Conservation (phyloP, 768 basidiomycete species). For the Dendrothele bispora region DNA sequence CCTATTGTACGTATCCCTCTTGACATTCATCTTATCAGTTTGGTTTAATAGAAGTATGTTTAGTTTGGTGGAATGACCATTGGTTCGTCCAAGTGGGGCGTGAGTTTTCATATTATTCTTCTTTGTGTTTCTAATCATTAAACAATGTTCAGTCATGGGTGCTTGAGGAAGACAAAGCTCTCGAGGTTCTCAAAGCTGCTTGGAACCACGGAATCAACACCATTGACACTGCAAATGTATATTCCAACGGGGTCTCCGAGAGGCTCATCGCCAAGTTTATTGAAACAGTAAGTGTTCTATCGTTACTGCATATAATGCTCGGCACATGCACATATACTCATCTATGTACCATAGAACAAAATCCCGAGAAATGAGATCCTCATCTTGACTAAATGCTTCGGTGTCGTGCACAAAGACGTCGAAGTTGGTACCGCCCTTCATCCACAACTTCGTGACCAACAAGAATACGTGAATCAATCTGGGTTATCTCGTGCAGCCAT, state of each 20-base stretch:
- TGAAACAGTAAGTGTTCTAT: constrained; percentile 31
- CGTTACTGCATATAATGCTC: constrained; percentile 1
- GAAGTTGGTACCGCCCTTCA: not conserved
- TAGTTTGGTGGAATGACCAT: constrained; percentile 26
- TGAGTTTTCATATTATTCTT: constrained; percentile 11
- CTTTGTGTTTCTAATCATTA: not conserved
- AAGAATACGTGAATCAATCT: constrained; percentile 19
- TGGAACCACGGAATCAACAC: constrained; percentile 38
- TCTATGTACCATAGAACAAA: constrained; percentile 19
- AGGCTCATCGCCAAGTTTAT: constrained; percentile 41
- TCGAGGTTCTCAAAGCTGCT: constrained; percentile 47
- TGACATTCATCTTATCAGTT: not conserved
- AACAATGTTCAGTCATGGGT: constrained; percentile 43
- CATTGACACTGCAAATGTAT: constrained; percentile 37
- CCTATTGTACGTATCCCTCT: not conserved
- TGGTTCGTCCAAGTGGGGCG: constrained; percentile 17
- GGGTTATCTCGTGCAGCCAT: constrained; percentile 23
- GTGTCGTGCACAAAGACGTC: constrained; percentile 8
- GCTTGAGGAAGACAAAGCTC: constrained; percentile 41
- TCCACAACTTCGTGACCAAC: constrained; percentile 4
- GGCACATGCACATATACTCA: not conserved
- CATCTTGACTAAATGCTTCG: constrained; percentile 20
- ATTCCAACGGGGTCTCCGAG: constrained; percentile 40
- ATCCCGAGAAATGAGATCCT: constrained; percentile 17
- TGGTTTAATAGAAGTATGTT: no score